Base-by-base conservation (phyloP, 441 rosid genomes). In the Cnidoscolus chayamansa region DNA sequence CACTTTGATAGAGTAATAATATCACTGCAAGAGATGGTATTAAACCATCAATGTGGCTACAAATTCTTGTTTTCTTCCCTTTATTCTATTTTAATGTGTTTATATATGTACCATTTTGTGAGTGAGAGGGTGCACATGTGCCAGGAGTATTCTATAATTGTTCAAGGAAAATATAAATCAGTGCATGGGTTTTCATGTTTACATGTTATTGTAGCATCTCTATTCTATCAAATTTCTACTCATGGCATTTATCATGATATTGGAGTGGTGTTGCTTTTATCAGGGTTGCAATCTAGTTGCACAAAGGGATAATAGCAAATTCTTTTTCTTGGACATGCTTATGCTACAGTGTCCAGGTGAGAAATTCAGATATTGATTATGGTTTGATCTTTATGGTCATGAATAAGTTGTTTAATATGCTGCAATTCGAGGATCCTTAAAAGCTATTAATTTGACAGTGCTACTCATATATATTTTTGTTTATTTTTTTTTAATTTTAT, bases 211-310 rank as follows among this genome's bases (percentile, higher is more conserved):
- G 53, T 68, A n/a, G 49, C 32, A 56, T 35, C 37, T 53, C 32
- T 53, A 51, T 8, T 65, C 4, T 20, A 10, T 31, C 3, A 13
- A 40, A 19, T 47, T 16, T 47, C 10, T 10, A 10, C 31, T 10
- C 3, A 48, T 48, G 25, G 25, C 47, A 45, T 0, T 67, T 3
- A 32, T 56, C 31, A 10, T 57, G 15, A 57, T 12, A 3, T 15
- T 68, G 68, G 61, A 17, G 20, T 7, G 65, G 20, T 72, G 32
- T 63, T 62, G 40, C 37, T 63, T 63, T 67, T 60, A 6, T 62
- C 76, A 90, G 99, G 99, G 99, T 67, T 94, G 98, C 85, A 94
- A 87, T 76, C 75, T 94, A 71, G 77, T 59, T 15, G 75, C 87
- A 1, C 99, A 86, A 15, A 88, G 85, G 81, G 83, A 88, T 17